phyloP scores from a whole-genome alignment of 2,329 filamentous ascomycete species.

The Cercospora sojina region DNA sequence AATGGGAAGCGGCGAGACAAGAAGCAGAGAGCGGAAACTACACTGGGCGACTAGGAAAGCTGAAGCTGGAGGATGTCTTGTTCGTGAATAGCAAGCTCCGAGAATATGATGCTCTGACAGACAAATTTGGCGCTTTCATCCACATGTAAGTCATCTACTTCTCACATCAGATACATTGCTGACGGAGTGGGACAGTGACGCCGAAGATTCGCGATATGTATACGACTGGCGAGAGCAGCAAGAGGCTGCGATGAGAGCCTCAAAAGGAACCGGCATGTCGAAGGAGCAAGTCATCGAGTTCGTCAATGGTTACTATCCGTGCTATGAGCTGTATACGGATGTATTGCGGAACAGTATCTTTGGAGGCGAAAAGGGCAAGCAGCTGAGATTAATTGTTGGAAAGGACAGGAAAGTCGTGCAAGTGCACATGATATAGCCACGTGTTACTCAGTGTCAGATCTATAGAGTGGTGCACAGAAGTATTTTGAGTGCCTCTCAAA shows the following conservation, averaged over 20 bases:
- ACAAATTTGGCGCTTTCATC: slow-evolving; percentile 62
- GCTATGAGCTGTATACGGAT: slow-evolving; percentile 57
- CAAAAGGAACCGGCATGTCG: slow-evolving; percentile 75
- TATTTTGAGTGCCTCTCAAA: neutral
- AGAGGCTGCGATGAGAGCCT: slow-evolving; percentile 66
- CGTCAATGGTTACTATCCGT: slow-evolving; percentile 61
- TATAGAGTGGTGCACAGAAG: neutral
- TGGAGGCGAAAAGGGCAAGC: slow-evolving; percentile 43
- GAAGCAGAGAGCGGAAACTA: slow-evolving; percentile 49
- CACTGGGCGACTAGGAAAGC: slow-evolving; percentile 53
- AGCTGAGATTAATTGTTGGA: slow-evolving; percentile 53
- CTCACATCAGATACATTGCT: neutral
- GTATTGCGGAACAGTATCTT: slow-evolving; percentile 52
- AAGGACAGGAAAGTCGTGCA: slow-evolving; percentile 46
- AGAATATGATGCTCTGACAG: slow-evolving; percentile 59
- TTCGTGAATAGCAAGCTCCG: slow-evolving; percentile 60
- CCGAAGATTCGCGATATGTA: slow-evolving; percentile 70
- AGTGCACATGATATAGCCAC: slow-evolving; percentile 25
- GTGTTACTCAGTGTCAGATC: neutral
- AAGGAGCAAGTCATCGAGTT: slow-evolving; percentile 76
- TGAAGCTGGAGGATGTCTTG: slow-evolving; percentile 56
- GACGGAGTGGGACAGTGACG: slow-evolving; percentile 53
- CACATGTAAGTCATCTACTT: slow-evolving; percentile 54
- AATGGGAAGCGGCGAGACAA: slow-evolving; percentile 52
- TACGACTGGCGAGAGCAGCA: slow-evolving; percentile 84